phyloP scores from a whole-genome alignment of 192 early-diverging fungal genomes.

The Coemansia erecta region DNA sequence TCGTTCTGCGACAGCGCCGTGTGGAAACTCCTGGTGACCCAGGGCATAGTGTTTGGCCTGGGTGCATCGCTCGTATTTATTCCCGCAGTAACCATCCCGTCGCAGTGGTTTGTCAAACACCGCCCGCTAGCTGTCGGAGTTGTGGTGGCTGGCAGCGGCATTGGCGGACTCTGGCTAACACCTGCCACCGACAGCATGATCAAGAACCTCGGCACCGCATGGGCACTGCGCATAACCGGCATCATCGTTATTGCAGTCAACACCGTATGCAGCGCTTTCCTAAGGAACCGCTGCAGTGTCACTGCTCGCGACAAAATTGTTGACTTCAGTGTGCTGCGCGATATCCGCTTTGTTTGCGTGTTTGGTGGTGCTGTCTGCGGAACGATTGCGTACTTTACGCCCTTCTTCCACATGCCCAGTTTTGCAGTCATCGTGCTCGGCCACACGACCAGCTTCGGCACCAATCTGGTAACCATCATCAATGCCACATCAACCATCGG shows the following conservation, averaged over 20 bases:
- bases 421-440: conserved; percentile 33
- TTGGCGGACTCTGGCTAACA: conserved; percentile 56
- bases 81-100: conserved; percentile 54
- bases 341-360: conserved; percentile 46
- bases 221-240: conserved; percentile 57
- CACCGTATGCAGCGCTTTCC: conserved; percentile 39
- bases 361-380: conserved; percentile 45
- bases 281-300: conserved; percentile 31
- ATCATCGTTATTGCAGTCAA: conserved; percentile 48
- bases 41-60: conserved; percentile 60
- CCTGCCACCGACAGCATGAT: conserved; percentile 54
- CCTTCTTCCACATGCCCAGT: conserved; percentile 55
- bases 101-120: conserved; percentile 56
- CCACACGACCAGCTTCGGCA: conserved; percentile 40
- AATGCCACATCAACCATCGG: conserved; percentile 61
- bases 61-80: conserved; percentile 54
- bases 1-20: conserved; percentile 56
- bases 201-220: conserved; percentile 44
- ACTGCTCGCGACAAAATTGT: conserved; percentile 32
- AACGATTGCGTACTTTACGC: conserved; percentile 61
- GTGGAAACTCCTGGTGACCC: conserved; percentile 65
- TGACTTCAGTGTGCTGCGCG: conserved; percentile 48
- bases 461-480: conserved; percentile 64
- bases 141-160: conserved; percentile 54
- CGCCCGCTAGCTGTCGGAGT: conserved; percentile 56